Evolutionary conservation across 352 stramenopile genomes (phyloP), one percentile per base, ranked within the genome.

Genomic region (Phytophthora melonis): DNA sequence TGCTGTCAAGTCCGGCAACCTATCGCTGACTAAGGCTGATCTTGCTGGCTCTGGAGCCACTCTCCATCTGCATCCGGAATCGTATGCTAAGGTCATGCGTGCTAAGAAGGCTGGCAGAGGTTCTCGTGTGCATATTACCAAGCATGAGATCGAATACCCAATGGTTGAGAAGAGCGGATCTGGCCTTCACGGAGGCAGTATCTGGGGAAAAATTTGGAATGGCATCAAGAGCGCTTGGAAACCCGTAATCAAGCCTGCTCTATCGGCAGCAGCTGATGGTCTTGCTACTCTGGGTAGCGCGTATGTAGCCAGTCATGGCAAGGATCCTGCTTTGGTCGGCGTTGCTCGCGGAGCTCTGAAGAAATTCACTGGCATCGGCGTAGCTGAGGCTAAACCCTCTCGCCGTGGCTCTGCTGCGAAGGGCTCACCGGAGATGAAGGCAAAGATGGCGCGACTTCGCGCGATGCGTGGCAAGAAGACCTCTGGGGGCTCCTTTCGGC

Each of bases 61-160:
- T 18, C 16, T 72, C 1, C 55, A 66, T 66, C 10, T 72, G 3
- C 65, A 72, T 52, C 65, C 65, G 0, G 65, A 61, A 16, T 23
- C 1, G 0, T 66, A 72, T 61, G 65, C 13, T 13, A 72, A 72
- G 34, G 45, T 41, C 10, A n/a, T 61, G 21, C 55, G 47, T 50
- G 27, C 56, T 3, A 41, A 32, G 2, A 72, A 72, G 16, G 56
- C 36, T 0, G 23, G 6, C 34, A 50, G 23, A 21, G 43, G 43
- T 1, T 50, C 11, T 19, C 11, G 43, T 10, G 18, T 50, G 0
- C 2, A 9, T 1, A 50, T 50, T 5, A 50, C 43, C 43, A 1
- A 7, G 5, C 13, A 50, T 14, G 43, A 50, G 9, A 19, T 50
- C 18, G 3, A 50, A 14, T 50, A 50, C 18, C 14, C 43, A 0